A percentile compares a stretch with the other conserved stretches of the same genome.
These are phyloP conservation scores for Ogataea wickerhamii DNA, from an alignment of 805 yeast species.

Conservation along the genomic window DNA sequence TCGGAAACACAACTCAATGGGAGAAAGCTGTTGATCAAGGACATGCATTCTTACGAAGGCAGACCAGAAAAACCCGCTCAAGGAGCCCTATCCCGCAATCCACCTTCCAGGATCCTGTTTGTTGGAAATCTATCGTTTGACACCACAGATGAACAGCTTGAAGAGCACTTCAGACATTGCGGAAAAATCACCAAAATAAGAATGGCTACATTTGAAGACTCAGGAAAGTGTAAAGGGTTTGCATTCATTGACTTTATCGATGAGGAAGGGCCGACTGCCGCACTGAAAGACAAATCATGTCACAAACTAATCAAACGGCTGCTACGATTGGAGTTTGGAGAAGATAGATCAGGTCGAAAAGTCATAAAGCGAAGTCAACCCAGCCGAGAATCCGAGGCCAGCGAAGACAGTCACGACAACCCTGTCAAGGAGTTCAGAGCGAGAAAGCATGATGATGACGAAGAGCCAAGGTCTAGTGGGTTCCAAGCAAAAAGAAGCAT, in stretches of 20 bases:
- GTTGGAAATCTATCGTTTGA: constrained; percentile 94
- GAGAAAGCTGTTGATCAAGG: constrained; percentile 80
- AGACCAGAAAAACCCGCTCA: constrained; percentile 62
- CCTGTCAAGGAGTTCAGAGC: background rate
- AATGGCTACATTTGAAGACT: constrained; percentile 97
- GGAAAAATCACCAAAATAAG: constrained; percentile 82
- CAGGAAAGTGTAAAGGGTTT: constrained; percentile 96
- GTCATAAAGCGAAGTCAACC: constrained; percentile 22
- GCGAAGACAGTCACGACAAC: background rate
- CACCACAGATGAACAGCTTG: constrained; percentile 74
- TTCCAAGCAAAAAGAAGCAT: background rate
- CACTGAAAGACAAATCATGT: constrained; percentile 68
- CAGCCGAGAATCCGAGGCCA: constrained; percentile 23
- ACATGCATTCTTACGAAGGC: constrained; percentile 78
- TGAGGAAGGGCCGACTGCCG: constrained; percentile 78
- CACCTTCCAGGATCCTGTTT: constrained; percentile 84
- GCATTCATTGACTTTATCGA: constrained; percentile 85
- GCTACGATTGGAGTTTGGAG: constrained; percentile 87
- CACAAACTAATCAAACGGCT: constrained; percentile 68
- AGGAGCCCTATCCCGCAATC: constrained; percentile 56
- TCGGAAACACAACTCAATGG: constrained; percentile 77
- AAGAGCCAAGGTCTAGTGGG: background rate
- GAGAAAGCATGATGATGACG: background rate
- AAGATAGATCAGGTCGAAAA: constrained; percentile 67
- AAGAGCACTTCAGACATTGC: constrained; percentile 83